Percentiles rank a stretch among this genome's conserved stretches.
These are phyloP conservation scores for Aspergillus flavus DNA, from an alignment of 2,329 filamentous ascomycete genomes.

Conservation along the genomic window DNA sequence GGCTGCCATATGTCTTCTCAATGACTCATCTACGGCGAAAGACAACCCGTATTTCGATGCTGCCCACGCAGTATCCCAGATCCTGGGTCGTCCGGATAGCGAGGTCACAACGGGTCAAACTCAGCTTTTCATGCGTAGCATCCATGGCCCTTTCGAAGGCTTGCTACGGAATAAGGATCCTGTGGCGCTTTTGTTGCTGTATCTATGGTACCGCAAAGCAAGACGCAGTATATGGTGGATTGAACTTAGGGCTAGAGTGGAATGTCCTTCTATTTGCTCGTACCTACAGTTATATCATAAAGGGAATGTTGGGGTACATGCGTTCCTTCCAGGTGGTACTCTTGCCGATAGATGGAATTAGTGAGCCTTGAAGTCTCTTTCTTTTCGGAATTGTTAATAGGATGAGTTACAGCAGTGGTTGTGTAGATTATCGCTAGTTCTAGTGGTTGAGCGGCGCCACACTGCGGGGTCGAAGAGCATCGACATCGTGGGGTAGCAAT, in stretches of 20 bases:
- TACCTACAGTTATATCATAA: conserved; percentile 41
- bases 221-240: conserved; percentile 50
- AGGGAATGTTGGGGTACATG: conserved; percentile 28
- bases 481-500: no score
- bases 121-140: conserved; percentile 39
- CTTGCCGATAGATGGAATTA: conserved; percentile 15
- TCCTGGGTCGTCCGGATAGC: conserved; percentile 33
- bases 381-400: not conserved
- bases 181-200: conserved; percentile 44
- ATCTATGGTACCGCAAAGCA: conserved; percentile 49
- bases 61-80: conserved; percentile 40
- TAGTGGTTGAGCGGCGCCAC: not conserved
- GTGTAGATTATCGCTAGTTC: not conserved
- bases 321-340: conserved; percentile 34
- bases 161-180: conserved; percentile 41
- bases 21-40: conserved; percentile 34
- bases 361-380: not conserved
- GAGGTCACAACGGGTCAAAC: conserved; percentile 24
- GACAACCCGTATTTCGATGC: conserved; percentile 44
- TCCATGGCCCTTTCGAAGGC: conserved; percentile 37
- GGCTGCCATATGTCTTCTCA: conserved; percentile 27
- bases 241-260: conserved; percentile 44
- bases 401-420: not conserved
- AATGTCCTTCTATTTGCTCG: conserved; percentile 45
- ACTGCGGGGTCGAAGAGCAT: not conserved